Evolutionary conservation across 148 eudicot genomes (phyloP).

Genomic region (Euryodendron excelsum): DNA sequence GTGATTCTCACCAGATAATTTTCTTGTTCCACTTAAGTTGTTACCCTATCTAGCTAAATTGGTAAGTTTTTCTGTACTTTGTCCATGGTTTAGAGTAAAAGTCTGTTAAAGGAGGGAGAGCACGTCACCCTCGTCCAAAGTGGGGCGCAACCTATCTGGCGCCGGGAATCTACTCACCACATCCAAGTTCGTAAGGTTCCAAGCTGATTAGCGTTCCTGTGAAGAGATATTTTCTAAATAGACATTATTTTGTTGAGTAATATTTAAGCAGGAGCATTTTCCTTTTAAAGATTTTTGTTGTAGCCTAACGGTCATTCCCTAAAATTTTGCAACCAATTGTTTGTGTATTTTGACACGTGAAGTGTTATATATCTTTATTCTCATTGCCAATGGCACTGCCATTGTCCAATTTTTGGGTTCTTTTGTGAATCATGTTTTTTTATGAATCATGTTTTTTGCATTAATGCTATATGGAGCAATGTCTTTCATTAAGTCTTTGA

Average conservation of each 20-base stretch:
- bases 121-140: constrained; percentile 93
- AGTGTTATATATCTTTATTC: neutral
- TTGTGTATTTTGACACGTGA: neutral
- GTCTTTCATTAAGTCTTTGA: neutral
- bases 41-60: neutral
- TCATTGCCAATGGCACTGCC: neutral
- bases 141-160: constrained; percentile 98
- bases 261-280: neutral
- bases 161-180: constrained; percentile 85
- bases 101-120: constrained; percentile 59
- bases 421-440: too few species aligned
- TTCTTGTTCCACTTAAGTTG: too few species aligned
- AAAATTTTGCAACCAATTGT: neutral
- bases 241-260: neutral
- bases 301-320: neutral
- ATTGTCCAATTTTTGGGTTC: neutral
- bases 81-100: constrained; percentile 52
- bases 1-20: neutral
- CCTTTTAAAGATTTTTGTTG: neutral
- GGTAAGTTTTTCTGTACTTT: neutral
- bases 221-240: neutral
- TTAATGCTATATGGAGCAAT: neutral
- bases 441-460: too few species aligned
- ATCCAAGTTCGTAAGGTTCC: constrained; percentile 88
- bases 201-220: constrained; percentile 28